Evolutionary conservation across 1,284 basidiomycete genomes (phyloP), one percentile per base, ranked within the genome.

Genomic region (Fomitopsis palustris): DNA sequence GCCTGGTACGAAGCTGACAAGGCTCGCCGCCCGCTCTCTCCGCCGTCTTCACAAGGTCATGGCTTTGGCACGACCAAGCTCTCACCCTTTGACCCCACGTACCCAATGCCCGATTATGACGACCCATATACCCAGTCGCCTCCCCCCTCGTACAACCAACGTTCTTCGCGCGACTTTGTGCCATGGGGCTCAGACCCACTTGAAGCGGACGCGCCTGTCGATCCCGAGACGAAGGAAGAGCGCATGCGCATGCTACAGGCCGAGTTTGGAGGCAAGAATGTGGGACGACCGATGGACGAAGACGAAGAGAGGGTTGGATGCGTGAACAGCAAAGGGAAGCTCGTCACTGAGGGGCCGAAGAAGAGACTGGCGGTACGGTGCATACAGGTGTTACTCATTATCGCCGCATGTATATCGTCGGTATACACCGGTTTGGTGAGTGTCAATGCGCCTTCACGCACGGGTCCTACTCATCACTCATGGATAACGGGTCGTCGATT

Each of bases 171-270:
- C 53, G 68, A 70, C 37, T 55, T 65, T 6, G 62, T 70, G 1
- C 70, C 70, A 1, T 71, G 70, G 70, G 61, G 63, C 25, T 58
- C 60, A 7, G 67, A 67, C 19, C 60, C 63, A 0, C 56, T 59
- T 0, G 68, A 66, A 2, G 64, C 61, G 10, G 62, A 64, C 27
- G 61, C 55, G 1, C 72, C 75, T 1, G 65, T 87, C 3, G 77
- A 83, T 61, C 73, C 79, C 3, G 71, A 77, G 12, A 72, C 83
- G 51, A 88, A 87, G 67, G 83, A 86, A 69, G 86, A 88, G 62
- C 78, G 87, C 19, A 77, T 88, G 65, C 79, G 85, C 4, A 87
- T 88, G 85, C 76, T 90, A 9, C 83, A 88, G 67, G 76, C 79
- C 16, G 85, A 88, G 65, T 89, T 88, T 69, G 72, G 81, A 4